Conservation (phyloP, 1,284 basidiomycete genomes). For the Amylostereum areolatum region DNA sequence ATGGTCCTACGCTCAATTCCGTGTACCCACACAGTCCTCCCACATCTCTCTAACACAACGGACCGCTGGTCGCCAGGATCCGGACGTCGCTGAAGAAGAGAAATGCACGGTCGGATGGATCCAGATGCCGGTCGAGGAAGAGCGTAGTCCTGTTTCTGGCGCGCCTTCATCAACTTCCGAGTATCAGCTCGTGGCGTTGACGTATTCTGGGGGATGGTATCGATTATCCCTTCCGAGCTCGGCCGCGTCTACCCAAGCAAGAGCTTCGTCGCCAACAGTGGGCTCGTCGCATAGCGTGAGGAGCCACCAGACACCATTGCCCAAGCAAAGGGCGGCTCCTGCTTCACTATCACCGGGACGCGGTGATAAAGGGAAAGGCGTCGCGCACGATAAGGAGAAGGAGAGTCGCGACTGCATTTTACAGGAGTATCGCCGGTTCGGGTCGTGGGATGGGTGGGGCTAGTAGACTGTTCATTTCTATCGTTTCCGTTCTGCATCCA, state of each 20-base stretch:
- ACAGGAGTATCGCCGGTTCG: slow-evolving; percentile 73
- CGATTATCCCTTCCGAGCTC: slow-evolving; percentile 66
- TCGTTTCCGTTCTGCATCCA: too few species aligned
- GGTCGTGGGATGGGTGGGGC: slow-evolving; percentile 83
- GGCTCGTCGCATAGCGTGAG: slow-evolving; percentile 36
- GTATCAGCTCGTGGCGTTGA: slow-evolving; percentile 79
- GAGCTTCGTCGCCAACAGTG: slow-evolving; percentile 17
- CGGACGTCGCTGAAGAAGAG: slow-evolving; percentile 74
- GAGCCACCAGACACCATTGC: slow-evolving; percentile 31
- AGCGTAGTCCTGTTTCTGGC: slow-evolving; percentile 27
- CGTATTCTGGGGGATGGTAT: slow-evolving; percentile 92
- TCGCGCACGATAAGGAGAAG: slow-evolving; percentile 54
- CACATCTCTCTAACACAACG: slow-evolving; percentile 70
- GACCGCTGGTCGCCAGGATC: slow-evolving; percentile 46
- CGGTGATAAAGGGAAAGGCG: slow-evolving; percentile 57
- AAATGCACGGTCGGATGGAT: slow-evolving; percentile 85
- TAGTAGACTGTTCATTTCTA: slow-evolving; percentile 20
- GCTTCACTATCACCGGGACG: slow-evolving; percentile 31
- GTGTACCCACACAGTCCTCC: slow-evolving; percentile 79
- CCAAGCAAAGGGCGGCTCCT: slow-evolving; percentile 49
- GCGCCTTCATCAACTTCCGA: slow-evolving; percentile 31
- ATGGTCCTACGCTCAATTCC: slow-evolving; percentile 91
- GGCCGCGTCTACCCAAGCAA: slow-evolving; percentile 20
- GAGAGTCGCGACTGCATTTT: slow-evolving; percentile 60
- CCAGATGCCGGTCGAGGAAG: slow-evolving; percentile 6